These are phyloP conservation scores for Conticribra guillardii DNA, from an alignment of 108 stramenopile species.

Conservation along the genomic window DNA sequence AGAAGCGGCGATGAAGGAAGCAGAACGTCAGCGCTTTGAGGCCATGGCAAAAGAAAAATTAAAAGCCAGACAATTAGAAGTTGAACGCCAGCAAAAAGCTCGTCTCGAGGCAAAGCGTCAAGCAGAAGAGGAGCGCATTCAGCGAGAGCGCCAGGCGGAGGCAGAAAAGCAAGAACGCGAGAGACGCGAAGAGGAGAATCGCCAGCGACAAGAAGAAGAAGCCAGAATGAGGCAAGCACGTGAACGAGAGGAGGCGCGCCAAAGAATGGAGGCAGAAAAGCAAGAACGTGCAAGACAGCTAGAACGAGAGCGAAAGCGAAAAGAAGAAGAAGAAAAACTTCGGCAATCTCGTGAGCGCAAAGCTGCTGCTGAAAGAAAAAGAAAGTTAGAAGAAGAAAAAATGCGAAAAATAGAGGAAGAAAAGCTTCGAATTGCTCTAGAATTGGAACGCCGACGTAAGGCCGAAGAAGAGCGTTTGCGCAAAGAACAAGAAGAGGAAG, in stretches of 20 bases:
- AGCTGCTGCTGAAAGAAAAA: constrained; percentile 28
- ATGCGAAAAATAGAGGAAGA: constrained; percentile 11
- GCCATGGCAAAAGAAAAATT: constrained; percentile 24
- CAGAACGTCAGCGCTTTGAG: constrained; percentile 4
- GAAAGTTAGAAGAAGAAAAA: constrained; percentile 8
- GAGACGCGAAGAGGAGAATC: constrained; percentile 13
- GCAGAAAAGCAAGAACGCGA: constrained; percentile 29
- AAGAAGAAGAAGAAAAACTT: constrained; percentile 14
- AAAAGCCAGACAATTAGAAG: constrained; percentile 31
- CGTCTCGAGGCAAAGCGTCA: constrained; percentile 14
- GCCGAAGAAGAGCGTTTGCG: constrained; percentile 50
- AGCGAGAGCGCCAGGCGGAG: constrained; percentile 32
- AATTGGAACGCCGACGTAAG: constrained; percentile 18
- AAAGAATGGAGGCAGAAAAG: constrained; percentile 11
- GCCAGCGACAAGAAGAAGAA: constrained; percentile 22
- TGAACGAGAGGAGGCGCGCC: constrained; percentile 24
- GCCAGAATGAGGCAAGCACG: constrained; percentile 22
- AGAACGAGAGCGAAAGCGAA: constrained; percentile 16
- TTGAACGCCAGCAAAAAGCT: constrained; percentile 21
- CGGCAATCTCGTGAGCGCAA: constrained; percentile 16
- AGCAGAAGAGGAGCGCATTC: constrained; percentile 22
- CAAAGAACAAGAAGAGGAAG: constrained; percentile 44
- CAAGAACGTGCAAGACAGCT: constrained; percentile 6
- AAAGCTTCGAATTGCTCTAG: constrained; percentile 20
- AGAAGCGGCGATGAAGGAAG: constrained; percentile 23